Percentiles rank a stretch among this genome's conserved stretches.
Evolutionary conservation across 768 basidiomycete species (phyloP).

Genomic region (Russula sp.): DNA sequence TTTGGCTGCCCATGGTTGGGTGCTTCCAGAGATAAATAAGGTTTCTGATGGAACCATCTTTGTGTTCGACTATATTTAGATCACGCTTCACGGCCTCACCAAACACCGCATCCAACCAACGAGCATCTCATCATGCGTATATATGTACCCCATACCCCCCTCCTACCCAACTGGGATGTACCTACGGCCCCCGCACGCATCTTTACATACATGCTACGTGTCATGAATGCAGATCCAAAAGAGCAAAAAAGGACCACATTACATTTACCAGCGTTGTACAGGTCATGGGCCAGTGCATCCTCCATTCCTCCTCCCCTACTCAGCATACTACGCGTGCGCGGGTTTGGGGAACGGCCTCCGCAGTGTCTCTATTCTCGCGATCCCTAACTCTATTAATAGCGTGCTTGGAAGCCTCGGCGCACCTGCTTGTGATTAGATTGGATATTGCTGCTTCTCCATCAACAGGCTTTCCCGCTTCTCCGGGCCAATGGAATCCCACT

Average conservation of each 20-base stretch:
- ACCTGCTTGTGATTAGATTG: neutral
- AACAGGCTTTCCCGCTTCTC: neutral
- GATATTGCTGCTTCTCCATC: neutral
- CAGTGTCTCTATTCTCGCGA: neutral
- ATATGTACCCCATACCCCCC: too few species aligned
- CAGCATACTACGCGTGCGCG: neutral
- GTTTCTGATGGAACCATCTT: neutral
- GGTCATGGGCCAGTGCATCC: too few species aligned
- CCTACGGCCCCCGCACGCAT: too few species aligned
- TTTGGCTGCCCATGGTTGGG: neutral
- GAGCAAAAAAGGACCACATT: too few species aligned
- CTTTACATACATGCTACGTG: too few species aligned
- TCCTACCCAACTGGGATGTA: too few species aligned
- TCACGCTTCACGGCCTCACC: neutral
- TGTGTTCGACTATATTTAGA: neutral
- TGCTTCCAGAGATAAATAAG: neutral
- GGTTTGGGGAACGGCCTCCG: neutral
- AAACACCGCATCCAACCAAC: too few species aligned
- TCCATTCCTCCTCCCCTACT: neutral
- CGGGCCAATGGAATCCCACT: neutral
- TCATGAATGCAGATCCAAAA: too few species aligned
- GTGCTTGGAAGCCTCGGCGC: neutral
- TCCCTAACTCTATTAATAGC: neutral
- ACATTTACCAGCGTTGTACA: too few species aligned
- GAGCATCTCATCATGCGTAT: too few species aligned